Conservation (phyloP, 2,329 filamentous ascomycete species). For the Drechslerella coelobrocha region DNA sequence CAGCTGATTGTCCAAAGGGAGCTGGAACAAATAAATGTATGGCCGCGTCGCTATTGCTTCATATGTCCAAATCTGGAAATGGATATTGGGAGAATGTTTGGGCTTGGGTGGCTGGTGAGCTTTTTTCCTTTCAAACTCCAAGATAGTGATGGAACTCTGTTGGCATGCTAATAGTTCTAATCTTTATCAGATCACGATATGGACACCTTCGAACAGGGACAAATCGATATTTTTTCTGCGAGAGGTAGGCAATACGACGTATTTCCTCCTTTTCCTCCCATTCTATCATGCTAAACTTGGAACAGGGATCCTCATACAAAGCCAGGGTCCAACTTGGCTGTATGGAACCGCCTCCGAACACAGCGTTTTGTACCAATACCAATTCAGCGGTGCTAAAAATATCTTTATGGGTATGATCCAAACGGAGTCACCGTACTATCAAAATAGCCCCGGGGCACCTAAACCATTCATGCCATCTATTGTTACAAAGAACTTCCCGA, state of each 20-base stretch:
- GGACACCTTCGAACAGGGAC: slow-evolving; percentile 2
- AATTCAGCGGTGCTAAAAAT: slow-evolving; percentile 61
- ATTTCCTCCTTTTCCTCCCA: too few species aligned
- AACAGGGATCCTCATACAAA: slow-evolving; percentile 57
- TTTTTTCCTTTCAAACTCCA: too few species aligned
- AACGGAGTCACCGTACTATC: slow-evolving; percentile 64
- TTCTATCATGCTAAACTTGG: slow-evolving; percentile 53
- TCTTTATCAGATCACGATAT: slow-evolving; percentile 59
- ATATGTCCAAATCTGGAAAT: slow-evolving; percentile 56
- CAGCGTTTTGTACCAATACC: slow-evolving; percentile 64
- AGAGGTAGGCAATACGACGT: too few species aligned
- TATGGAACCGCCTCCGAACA: slow-evolving; percentile 65
- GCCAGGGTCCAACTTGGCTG: slow-evolving; percentile 56
- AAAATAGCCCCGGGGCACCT: slow-evolving; percentile 60
- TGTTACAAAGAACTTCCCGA: slow-evolving; percentile 7
- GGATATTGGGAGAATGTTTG: slow-evolving; percentile 62
- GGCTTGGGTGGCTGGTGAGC: slow-evolving; percentile 63
- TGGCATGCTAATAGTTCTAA: too few species aligned
- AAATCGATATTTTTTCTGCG: background rate
- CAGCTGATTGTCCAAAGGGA: slow-evolving; percentile 59
- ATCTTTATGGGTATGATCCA: slow-evolving; percentile 63
- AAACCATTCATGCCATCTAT: slow-evolving; percentile 58
- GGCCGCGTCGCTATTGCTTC: slow-evolving; percentile 56
- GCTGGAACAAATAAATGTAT: slow-evolving; percentile 56
- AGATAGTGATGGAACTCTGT: too few species aligned